These are phyloP conservation scores for Mortierella hygrophila DNA, from an alignment of 192 early-diverging fungal species.

Conservation along the genomic window DNA sequence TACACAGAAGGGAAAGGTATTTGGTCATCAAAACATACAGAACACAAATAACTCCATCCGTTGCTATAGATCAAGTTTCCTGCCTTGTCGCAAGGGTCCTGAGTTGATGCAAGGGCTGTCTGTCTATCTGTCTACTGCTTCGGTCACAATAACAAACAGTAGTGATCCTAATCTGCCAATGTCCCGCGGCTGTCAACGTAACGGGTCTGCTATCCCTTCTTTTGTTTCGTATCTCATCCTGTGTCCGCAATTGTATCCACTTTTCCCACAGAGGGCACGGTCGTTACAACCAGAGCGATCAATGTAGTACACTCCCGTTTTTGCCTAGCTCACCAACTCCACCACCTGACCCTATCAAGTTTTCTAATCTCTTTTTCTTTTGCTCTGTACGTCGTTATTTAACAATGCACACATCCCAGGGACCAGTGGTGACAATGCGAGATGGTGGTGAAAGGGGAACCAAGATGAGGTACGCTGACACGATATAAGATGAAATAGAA, in stretches of 20 bases:
- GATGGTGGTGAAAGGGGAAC: background rate
- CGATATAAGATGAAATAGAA: background rate
- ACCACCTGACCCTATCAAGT: background rate
- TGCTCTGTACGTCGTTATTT: background rate
- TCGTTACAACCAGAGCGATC: background rate
- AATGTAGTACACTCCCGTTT: background rate
- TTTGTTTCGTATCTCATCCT: background rate
- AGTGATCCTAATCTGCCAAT: background rate
- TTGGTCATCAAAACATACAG: too few relatives aligned
- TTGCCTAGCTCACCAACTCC: background rate
- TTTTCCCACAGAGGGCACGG: conserved; percentile 3
- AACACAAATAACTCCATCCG: too few relatives aligned
- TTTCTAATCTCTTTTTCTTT: background rate
- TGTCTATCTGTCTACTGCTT: background rate
- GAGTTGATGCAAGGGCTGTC: background rate
- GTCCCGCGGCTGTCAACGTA: background rate
- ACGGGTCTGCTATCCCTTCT: background rate
- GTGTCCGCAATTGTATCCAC: background rate
- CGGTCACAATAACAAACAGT: background rate
- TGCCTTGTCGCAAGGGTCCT: background rate
- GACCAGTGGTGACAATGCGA: background rate
- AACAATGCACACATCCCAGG: background rate
- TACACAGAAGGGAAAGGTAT: too few relatives aligned
- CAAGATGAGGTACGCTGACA: background rate
- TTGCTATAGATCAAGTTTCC: background rate